phyloP scores from a whole-genome alignment of 352 stramenopile genomes.

The Phytopythium cucurbitacearum region DNA sequence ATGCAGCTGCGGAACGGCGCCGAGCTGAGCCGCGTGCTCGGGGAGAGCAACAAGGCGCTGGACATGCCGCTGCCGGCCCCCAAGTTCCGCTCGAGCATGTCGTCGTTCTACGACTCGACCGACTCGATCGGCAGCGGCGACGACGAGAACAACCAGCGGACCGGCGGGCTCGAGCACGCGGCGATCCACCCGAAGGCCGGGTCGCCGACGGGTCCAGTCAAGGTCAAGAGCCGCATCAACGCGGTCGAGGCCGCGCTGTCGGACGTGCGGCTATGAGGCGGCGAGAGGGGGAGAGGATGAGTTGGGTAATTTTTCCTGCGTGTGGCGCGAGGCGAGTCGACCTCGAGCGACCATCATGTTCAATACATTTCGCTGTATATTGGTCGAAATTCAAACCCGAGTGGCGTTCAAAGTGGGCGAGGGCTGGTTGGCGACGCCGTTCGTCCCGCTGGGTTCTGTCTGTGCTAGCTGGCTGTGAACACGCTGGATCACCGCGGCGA shows the following conservation, averaged over 20 bases:
- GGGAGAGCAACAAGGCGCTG: conserved; percentile 36
- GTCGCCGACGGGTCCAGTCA: conserved; percentile 16
- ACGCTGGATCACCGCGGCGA: conserved; percentile 16
- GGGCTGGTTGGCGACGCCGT: too few relatives aligned
- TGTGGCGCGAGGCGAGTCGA: too few relatives aligned
- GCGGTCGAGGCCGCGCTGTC: too few relatives aligned
- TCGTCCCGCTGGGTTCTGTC: too few relatives aligned
- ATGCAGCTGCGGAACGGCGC: conserved; percentile 45
- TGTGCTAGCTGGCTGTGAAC: conserved; percentile 9
- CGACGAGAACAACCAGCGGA: conserved; percentile 19
- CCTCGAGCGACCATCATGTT: too few relatives aligned
- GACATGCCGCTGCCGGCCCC: conserved; percentile 36
- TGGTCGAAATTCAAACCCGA: too few relatives aligned
- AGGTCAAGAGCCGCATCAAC: conserved; percentile 1
- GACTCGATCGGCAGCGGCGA: conserved; percentile 37
- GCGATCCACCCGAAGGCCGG: conserved; percentile 10
- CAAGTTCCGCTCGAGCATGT: conserved; percentile 30
- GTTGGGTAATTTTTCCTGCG: too few relatives aligned
- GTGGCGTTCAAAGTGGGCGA: too few relatives aligned
- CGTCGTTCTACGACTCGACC: conserved; percentile 35
- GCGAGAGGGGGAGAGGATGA: too few relatives aligned
- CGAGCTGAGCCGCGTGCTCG: conserved; percentile 48
- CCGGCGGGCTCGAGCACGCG: conserved; percentile 11
- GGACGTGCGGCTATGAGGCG: too few relatives aligned
- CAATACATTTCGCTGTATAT: too few relatives aligned